These are phyloP conservation scores for Candida incommunis DNA, from an alignment of 805 yeast species.

Conservation along the genomic window DNA sequence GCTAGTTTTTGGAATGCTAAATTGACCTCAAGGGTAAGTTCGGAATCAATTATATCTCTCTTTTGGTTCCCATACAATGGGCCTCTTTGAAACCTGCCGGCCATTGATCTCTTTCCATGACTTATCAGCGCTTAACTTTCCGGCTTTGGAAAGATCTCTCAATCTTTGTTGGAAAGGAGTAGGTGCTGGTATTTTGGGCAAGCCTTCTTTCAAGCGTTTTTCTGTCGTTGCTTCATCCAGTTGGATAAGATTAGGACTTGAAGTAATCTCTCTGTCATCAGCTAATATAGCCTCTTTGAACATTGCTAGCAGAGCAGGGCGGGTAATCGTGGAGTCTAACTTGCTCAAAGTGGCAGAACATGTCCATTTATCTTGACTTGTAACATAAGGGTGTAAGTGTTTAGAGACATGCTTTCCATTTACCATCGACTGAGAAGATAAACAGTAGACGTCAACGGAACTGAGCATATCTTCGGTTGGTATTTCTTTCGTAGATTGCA, in stretches of 20 bases:
- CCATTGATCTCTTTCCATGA: too few relatives aligned
- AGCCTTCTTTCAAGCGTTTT: conserved; percentile 10
- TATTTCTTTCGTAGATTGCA: neutral
- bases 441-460: neutral
- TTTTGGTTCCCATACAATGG: too few relatives aligned
- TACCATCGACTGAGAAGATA: neutral
- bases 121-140: too few relatives aligned
- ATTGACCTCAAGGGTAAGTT: too few relatives aligned
- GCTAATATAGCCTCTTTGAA: neutral
- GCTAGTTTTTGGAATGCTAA: too few relatives aligned
- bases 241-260: conserved; percentile 21
- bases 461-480: neutral
- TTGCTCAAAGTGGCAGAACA: neutral
- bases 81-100: too few relatives aligned
- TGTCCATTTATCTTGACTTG: neutral
- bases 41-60: too few relatives aligned
- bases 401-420: neutral
- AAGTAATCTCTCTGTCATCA: conserved; percentile 15
- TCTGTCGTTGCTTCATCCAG: conserved; percentile 14
- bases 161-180: conserved; percentile 3
- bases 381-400: neutral
- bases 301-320: neutral
- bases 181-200: conserved; percentile 6
- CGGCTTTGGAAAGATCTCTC: neutral
- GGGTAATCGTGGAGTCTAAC: neutral